A percentile compares a stretch with the other conserved stretches of the same genome.
phyloP scores from a whole-genome alignment of 108 stramenopile species.

The Aurantiochytrium sp. region DNA sequence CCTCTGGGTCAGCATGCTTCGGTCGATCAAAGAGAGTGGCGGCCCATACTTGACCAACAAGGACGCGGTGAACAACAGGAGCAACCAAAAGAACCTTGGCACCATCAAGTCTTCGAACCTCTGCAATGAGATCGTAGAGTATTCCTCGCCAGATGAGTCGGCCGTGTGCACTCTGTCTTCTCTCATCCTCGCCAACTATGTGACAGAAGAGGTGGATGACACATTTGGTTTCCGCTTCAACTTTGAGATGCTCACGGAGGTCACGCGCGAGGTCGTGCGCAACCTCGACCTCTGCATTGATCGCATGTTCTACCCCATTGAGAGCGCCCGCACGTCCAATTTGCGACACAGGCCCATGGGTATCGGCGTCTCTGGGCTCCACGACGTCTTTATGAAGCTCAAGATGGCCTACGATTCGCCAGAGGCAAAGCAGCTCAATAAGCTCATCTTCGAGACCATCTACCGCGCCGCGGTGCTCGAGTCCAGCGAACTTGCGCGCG shows the following conservation, averaged over 20 bases:
- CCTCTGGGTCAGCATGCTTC: slow-evolving; percentile 71
- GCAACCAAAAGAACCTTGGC: slow-evolving; percentile 92
- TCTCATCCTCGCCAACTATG: slow-evolving; percentile 31
- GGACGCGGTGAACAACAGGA: slow-evolving; percentile 86
- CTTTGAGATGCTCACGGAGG: slow-evolving; percentile 71
- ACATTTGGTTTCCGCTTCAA: slow-evolving; percentile 37
- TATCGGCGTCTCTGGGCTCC: slow-evolving; percentile 93
- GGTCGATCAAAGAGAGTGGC: slow-evolving; percentile 90
- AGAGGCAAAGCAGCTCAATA: slow-evolving; percentile 74
- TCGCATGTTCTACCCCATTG: slow-evolving; percentile 80
- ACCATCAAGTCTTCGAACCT: slow-evolving; percentile 94
- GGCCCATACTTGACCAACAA: slow-evolving; percentile 96
- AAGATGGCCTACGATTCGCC: slow-evolving; percentile 78
- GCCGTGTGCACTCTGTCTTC: slow-evolving; percentile 93
- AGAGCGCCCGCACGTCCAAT: slow-evolving; percentile 76
- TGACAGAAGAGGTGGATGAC: not conserved
- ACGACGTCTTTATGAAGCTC: slow-evolving; percentile 83
- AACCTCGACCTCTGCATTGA: slow-evolving; percentile 92
- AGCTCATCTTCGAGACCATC: slow-evolving; percentile 94
- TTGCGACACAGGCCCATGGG: slow-evolving; percentile 86
- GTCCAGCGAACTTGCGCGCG: slow-evolving; percentile 75
- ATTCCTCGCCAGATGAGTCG: slow-evolving; percentile 79
- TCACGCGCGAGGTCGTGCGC: slow-evolving; percentile 78
- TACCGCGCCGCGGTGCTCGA: slow-evolving; percentile 91
- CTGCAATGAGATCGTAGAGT: slow-evolving; percentile 94